Evolutionary conservation across 371 early-diverging fungal genomes (phyloP).

Genomic region (Mortierella sp.): DNA sequence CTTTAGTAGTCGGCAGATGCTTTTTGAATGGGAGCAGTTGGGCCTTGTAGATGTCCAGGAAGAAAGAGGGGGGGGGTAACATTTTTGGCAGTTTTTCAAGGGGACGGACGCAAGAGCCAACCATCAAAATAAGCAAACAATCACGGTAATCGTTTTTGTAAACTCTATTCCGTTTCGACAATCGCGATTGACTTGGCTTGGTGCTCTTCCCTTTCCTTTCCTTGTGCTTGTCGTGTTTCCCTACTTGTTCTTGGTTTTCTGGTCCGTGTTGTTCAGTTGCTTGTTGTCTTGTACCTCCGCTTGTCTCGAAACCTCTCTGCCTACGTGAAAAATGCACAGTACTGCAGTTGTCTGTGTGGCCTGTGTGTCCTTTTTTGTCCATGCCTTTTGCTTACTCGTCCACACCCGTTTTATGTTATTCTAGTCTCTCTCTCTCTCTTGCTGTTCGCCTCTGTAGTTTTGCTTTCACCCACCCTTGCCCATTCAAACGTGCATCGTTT

Average conservation of each 20-base stretch:
- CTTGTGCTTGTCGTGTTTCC: not conserved
- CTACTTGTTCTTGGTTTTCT: not conserved
- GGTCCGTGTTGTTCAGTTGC: not conserved
- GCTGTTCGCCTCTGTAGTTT: not conserved
- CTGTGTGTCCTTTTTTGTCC: not conserved
- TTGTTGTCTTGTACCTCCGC: not conserved
- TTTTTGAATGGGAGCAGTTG: not conserved
- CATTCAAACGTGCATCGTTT: not conserved
- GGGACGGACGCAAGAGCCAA: not conserved
- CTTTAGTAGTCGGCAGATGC: not conserved
- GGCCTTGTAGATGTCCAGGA: not conserved
- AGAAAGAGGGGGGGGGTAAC: not conserved
- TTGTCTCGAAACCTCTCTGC: not conserved
- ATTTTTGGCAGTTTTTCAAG: not conserved
- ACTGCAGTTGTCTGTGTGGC: not conserved
- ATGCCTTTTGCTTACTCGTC: not conserved
- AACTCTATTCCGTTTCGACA: not conserved
- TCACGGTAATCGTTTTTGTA: constrained; percentile 7
- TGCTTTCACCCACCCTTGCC: not conserved
- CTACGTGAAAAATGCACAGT: not conserved
- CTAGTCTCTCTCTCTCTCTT: not conserved
- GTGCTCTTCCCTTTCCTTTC: no score
- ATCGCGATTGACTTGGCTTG: not conserved
- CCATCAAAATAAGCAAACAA: not conserved
- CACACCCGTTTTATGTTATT: not conserved